Evolutionary conservation across 805 yeast genomes (phyloP), one percentile per base, ranked within the genome.

Genomic region (Metschnikowia kunwiensis): DNA sequence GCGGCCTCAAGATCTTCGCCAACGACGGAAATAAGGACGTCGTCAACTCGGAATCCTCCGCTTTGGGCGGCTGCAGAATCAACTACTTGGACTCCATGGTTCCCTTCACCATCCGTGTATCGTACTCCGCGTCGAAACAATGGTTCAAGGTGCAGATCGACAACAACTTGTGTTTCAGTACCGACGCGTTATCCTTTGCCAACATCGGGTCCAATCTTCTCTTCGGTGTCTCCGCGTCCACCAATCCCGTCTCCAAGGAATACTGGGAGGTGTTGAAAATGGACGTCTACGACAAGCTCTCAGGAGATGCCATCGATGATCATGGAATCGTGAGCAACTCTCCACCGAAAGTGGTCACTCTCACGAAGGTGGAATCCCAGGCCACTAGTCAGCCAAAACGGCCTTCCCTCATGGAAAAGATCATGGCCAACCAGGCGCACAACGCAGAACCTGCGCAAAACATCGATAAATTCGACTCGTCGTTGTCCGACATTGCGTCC

Each of bases 161-260:
- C 57, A 84, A 84, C 55, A 77, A 73, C 47, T 65, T 84, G 38
- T 79, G 88, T 52, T 76, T 83, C 58, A 78, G 78, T 56, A 79
- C 88, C 0, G 72, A 75, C 40, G 58, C 74, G 36, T 62, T 83
- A 24, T 53, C 58, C 23, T 53, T 83, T 13, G 75, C 75, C 21
- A 43, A 55, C 5, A 38, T 45, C 14, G 45, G 53, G 1, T 47
- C 61, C 9, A 59, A 63, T 22, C 66, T 73, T 41, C 67, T 60
- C 31, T 40, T 82, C 30, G 87, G 87, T 40, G 60, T 75, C 5
- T 63, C 80, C 22, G 84, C 81, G 1, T 47, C 53, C 1, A 40
- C 42, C 5, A 51, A 51, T 13, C 42, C 51, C 1, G 51, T 43
- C 25, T 65, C 74, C 22, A 53, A 50, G 24, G 91, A 83, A 53